These are phyloP conservation scores for Globisporangium paroecandrum DNA, from an alignment of 352 stramenopile species.

Conservation along the genomic window DNA sequence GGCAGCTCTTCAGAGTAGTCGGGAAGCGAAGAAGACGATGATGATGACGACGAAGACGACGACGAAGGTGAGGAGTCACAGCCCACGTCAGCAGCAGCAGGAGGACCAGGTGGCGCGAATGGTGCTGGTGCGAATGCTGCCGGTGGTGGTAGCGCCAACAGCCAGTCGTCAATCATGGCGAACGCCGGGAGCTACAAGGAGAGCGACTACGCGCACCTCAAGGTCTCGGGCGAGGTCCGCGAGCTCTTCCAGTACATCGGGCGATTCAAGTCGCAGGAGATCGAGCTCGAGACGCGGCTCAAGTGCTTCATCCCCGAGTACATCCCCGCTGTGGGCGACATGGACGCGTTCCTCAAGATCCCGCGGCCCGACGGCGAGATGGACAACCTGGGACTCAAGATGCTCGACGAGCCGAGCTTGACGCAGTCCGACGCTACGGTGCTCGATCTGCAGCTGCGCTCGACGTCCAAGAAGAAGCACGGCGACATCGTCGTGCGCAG, in stretches of 20 bases:
- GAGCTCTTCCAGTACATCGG: constrained; percentile 94
- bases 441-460: constrained; percentile 92
- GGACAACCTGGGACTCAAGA: constrained; percentile 91
- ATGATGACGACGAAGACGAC: constrained; percentile 62
- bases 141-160: constrained; percentile 19
- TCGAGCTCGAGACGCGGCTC: constrained; percentile 93
- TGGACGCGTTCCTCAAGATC: constrained; percentile 96
- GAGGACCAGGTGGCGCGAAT: constrained; percentile 6
- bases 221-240: constrained; percentile 87
- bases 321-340: constrained; percentile 94
- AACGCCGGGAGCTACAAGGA: constrained; percentile 84
- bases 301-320: constrained; percentile 97
- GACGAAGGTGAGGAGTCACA: constrained; percentile 45
- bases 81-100: constrained; percentile 17
- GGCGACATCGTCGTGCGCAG: constrained; percentile 89
- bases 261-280: constrained; percentile 93
- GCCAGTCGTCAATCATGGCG: constrained; percentile 59
- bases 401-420: constrained; percentile 92
- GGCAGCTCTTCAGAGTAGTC: constrained; percentile 71
- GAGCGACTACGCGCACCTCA: constrained; percentile 83
- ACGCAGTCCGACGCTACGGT: constrained; percentile 94
- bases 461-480: constrained; percentile 93
- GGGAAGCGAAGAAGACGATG: constrained; percentile 62
- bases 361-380: constrained; percentile 87
- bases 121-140: constrained; percentile 5